These are phyloP conservation scores for Paramecium pentaurelia DNA, from an alignment of 73 alveolate genomes.

Conservation along the genomic window DNA sequence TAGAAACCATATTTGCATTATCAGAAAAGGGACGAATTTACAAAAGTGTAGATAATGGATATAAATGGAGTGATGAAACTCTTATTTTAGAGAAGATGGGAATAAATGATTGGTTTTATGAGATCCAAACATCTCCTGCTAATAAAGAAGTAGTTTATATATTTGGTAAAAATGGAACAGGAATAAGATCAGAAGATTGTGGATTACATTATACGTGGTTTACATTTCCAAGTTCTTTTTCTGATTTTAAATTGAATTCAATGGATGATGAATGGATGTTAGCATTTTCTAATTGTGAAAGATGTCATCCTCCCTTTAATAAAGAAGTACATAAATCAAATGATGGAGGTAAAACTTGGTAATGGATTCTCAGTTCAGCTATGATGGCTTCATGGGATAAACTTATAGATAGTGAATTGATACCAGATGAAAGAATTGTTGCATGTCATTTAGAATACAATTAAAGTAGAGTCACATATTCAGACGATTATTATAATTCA, in stretches of 20 bases:
- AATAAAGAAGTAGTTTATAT: not conserved
- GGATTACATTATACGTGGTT: constrained; percentile 30
- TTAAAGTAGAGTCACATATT: not conserved
- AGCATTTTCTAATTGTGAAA: not conserved
- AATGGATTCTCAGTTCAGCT: not conserved
- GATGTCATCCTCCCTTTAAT: not conserved
- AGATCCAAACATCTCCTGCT: not conserved
- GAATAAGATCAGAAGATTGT: constrained; percentile 38
- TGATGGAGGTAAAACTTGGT: constrained; percentile 32
- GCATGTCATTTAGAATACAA: not conserved
- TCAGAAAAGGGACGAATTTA: not conserved
- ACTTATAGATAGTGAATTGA: constrained; percentile 4
- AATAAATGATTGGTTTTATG: not conserved
- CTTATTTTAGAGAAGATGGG: not conserved
- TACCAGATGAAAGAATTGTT: constrained; percentile 14
- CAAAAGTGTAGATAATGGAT: not conserved
- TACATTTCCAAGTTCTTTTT: not conserved
- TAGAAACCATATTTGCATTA: not conserved
- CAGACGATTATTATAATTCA: constrained; percentile 11
- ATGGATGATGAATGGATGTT: constrained; percentile 53
- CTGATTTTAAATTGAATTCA: constrained; percentile 19
- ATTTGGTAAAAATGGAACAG: constrained; percentile 30
- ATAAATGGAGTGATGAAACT: not conserved
- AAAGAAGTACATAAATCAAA: not conserved
- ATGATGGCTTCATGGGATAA: constrained; percentile 32